phyloP scores from a whole-genome alignment of 768 basidiomycete genomes.

The Dentipellis sp. region DNA sequence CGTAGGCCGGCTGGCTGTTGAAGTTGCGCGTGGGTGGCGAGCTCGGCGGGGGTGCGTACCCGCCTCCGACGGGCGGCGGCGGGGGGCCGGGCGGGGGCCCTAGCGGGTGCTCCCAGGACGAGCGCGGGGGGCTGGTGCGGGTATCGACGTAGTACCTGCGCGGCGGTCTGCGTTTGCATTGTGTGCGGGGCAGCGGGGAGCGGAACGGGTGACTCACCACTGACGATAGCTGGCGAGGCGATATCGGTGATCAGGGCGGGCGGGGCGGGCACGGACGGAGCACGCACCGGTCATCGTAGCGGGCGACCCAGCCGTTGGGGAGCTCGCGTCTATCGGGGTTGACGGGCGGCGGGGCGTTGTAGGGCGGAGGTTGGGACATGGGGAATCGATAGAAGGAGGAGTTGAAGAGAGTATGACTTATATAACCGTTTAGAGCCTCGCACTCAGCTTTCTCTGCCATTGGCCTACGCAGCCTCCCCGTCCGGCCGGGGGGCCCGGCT shows the following conservation, averaged over 20 bases:
- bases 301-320: conserved; percentile 59
- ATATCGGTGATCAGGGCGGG: conserved; percentile 14
- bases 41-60: conserved; percentile 27
- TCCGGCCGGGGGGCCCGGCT: conserved; percentile 8
- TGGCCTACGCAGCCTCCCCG: conserved; percentile 10
- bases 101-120: conserved; percentile 65
- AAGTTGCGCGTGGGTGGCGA: conserved; percentile 35
- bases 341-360: conserved; percentile 14
- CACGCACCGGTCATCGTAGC: conserved; percentile 60
- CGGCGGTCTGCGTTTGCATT: background rate
- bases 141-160: conserved; percentile 79
- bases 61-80: conserved; percentile 23
- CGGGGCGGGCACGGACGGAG: conserved; percentile 9
- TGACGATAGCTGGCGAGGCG: conserved; percentile 40
- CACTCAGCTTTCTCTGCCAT: conserved; percentile 6
- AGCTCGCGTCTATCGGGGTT: conserved; percentile 55
- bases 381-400: conserved; percentile 26
- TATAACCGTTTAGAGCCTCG: conserved; percentile 4
- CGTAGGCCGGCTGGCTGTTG: conserved; percentile 18
- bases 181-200: background rate
- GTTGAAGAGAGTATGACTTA: conserved; percentile 10
- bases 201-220: conserved; percentile 36
- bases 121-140: conserved; percentile 45
- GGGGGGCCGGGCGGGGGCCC: conserved; percentile 32
- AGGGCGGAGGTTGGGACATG: conserved; percentile 30